A percentile compares a stretch with the other conserved stretches of the same genome.
phyloP scores from a whole-genome alignment of 2,329 filamentous ascomycete species.

The Tolypocladium inflatum region DNA sequence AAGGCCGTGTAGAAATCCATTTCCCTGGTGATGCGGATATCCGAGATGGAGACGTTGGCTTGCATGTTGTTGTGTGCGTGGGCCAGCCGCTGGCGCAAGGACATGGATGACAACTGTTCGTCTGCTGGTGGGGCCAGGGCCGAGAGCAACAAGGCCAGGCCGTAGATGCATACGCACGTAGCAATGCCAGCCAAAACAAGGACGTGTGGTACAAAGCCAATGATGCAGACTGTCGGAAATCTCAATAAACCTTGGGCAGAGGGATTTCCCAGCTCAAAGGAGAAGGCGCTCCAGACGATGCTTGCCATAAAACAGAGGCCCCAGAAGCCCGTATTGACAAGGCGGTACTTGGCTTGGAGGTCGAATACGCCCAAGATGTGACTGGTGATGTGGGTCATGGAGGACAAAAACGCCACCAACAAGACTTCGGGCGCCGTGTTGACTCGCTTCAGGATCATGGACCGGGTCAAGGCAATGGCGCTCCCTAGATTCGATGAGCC shows the following conservation, averaged over 20 bases:
- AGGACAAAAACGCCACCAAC: constrained; percentile 77
- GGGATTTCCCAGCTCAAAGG: constrained; percentile 52
- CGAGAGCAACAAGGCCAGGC: constrained; percentile 65
- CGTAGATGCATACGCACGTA: constrained; percentile 69
- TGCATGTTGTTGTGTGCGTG: constrained; percentile 84
- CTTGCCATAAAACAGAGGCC: constrained; percentile 81
- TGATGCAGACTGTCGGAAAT: constrained; percentile 89
- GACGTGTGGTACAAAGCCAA: constrained; percentile 92
- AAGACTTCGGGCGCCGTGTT: constrained; percentile 88
- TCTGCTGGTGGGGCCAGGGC: constrained; percentile 32
- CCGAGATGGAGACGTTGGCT: constrained; percentile 76
- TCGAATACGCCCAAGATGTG: constrained; percentile 75
- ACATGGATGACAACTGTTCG: constrained; percentile 19
- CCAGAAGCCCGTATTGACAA: constrained; percentile 84
- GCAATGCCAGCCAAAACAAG: constrained; percentile 72
- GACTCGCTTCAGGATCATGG: constrained; percentile 65
- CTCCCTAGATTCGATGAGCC: constrained; percentile 12
- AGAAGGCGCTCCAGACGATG: constrained; percentile 66
- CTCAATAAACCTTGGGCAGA: constrained; percentile 59
- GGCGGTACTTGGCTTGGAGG: constrained; percentile 67
- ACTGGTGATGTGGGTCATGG: constrained; percentile 79
- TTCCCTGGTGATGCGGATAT: constrained; percentile 69
- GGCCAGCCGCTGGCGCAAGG: constrained; percentile 50
- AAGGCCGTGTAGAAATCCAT: constrained; percentile 96
- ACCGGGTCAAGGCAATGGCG: constrained; percentile 43